Evolutionary conservation across 768 basidiomycete species (phyloP).

Genomic region (Lentinula aciculospora): DNA sequence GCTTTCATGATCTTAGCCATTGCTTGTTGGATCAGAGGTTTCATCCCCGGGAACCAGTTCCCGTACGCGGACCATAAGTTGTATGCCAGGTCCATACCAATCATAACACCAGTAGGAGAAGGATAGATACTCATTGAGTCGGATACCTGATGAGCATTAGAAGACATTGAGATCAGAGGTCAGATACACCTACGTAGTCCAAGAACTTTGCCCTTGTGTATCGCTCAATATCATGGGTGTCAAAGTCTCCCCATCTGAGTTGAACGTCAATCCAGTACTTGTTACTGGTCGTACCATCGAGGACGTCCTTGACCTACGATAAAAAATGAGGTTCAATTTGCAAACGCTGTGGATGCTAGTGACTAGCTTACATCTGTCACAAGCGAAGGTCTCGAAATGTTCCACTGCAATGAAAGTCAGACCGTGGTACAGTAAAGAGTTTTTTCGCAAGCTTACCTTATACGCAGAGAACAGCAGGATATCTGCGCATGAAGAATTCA

Average conservation of each 20-base stretch:
- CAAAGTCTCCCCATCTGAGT: conserved; percentile 96
- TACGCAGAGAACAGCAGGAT: conserved; percentile 95
- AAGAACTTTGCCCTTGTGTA: conserved; percentile 99
- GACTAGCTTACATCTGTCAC: conserved; percentile 72
- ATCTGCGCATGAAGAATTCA: conserved; percentile 99
- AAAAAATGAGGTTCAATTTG: conserved; percentile 5
- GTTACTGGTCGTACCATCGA: conserved; percentile 97
- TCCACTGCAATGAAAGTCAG: conserved; percentile 59
- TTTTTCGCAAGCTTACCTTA: conserved; percentile 41
- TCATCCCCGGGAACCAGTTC: conserved; percentile 99
- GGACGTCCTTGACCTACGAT: conserved; percentile 78
- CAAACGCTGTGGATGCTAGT: neutral
- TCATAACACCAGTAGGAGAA: conserved; percentile 97
- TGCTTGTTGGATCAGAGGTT: conserved; percentile 95
- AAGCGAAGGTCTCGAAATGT: conserved; percentile 92
- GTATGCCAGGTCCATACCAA: conserved; percentile 97
- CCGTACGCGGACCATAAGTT: conserved; percentile 99
- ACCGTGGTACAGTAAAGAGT: no score
- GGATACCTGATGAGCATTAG: conserved; percentile 50
- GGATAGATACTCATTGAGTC: conserved; percentile 99
- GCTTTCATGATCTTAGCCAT: conserved; percentile 99
- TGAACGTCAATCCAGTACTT: conserved; percentile 99
- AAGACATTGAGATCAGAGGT: neutral
- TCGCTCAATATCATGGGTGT: conserved; percentile 97
- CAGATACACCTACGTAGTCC: conserved; percentile 68